phyloP scores from a whole-genome alignment of 176 grass and related monocot genomes.

The Poa annua region DNA sequence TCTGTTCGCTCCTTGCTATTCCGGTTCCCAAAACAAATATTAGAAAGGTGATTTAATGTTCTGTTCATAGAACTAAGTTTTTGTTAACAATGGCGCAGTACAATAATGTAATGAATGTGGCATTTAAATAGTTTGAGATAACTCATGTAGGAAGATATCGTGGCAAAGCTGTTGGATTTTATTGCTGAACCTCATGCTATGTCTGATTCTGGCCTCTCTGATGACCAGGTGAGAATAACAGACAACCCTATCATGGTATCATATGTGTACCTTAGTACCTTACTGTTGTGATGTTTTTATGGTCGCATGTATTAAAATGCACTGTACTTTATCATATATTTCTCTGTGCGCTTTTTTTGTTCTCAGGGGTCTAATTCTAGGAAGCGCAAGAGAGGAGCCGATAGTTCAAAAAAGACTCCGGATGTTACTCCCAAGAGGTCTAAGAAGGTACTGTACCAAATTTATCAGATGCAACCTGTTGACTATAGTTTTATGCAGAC shows the following conservation, averaged over 20 bases:
- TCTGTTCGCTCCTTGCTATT: constrained; percentile 89
- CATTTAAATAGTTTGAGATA: constrained; percentile 42
- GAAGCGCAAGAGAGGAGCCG: constrained; percentile 72
- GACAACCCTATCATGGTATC: constrained; percentile 17
- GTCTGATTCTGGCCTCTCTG: constrained; percentile 57
- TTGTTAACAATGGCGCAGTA: background rate
- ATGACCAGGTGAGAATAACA: constrained; percentile 53
- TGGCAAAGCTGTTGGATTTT: constrained; percentile 88
- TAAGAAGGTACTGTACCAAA: constrained; percentile 60
- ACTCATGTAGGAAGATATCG: constrained; percentile 84
- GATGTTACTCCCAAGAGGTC: constrained; percentile 54
- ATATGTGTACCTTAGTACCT: constrained; percentile 24
- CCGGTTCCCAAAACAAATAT: constrained; percentile 68
- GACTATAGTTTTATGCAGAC: constrained; percentile 18
- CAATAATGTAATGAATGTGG: background rate
- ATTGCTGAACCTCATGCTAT: constrained; percentile 74
- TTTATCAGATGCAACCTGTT: constrained; percentile 21
- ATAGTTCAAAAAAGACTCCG: constrained; percentile 61
- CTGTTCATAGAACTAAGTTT: constrained; percentile 32
- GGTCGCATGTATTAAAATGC: constrained; percentile 2
- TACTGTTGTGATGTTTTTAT: constrained; percentile 45
- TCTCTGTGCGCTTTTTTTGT: background rate
- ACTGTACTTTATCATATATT: constrained; percentile 27
- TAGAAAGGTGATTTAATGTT: constrained; percentile 73
- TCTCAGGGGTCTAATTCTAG: constrained; percentile 70